Percentiles rank a stretch among this genome's conserved stretches.
Evolutionary conservation across 345 rosid species (phyloP).

Genomic region (Erysimum cheiranthoides): DNA sequence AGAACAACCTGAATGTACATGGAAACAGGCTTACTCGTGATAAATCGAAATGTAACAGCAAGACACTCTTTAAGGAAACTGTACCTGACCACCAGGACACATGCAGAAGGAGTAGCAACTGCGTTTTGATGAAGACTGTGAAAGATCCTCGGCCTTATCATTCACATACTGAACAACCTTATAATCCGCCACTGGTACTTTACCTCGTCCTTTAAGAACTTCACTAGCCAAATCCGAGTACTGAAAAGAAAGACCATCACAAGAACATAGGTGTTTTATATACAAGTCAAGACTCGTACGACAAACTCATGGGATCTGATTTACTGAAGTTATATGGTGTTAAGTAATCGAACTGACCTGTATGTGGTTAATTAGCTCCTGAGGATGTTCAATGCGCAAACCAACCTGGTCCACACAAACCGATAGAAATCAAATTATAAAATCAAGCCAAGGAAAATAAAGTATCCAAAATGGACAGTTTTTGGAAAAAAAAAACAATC

Average conservation of each 20-base stretch:
- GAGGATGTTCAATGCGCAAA: slow-evolving; percentile 96
- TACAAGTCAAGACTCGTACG: background rate
- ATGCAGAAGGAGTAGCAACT: slow-evolving; percentile 99
- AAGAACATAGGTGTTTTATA: slow-evolving; percentile 8
- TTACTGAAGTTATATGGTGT: slow-evolving; percentile 1
- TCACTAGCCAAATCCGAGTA: slow-evolving; percentile 75
- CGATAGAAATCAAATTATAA: slow-evolving; percentile 29
- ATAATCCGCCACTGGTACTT: slow-evolving; percentile 96
- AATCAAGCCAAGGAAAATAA: background rate
- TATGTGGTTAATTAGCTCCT: slow-evolving; percentile 83
- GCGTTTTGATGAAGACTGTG: slow-evolving; percentile 47
- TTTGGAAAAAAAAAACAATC: background rate
- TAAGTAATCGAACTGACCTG: slow-evolving; percentile 58
- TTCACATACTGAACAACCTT: slow-evolving; percentile 73
- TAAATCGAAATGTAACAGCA: background rate
- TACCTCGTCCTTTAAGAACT: slow-evolving; percentile 80
- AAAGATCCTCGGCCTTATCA: slow-evolving; percentile 44
- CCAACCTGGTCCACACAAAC: slow-evolving; percentile 70
- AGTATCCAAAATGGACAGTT: background rate
- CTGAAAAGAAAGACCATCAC: slow-evolving; percentile 39
- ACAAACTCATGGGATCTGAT: slow-evolving; percentile 7
- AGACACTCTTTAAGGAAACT: slow-evolving; percentile 8
- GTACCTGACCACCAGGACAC: slow-evolving; percentile 99
- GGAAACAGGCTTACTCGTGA: slow-evolving; percentile 7
- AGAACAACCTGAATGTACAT: slow-evolving; percentile 76